A percentile compares a stretch with the other conserved stretches of the same genome.
phyloP scores from a whole-genome alignment of 441 rosid genomes.

The Populus hybrid region DNA sequence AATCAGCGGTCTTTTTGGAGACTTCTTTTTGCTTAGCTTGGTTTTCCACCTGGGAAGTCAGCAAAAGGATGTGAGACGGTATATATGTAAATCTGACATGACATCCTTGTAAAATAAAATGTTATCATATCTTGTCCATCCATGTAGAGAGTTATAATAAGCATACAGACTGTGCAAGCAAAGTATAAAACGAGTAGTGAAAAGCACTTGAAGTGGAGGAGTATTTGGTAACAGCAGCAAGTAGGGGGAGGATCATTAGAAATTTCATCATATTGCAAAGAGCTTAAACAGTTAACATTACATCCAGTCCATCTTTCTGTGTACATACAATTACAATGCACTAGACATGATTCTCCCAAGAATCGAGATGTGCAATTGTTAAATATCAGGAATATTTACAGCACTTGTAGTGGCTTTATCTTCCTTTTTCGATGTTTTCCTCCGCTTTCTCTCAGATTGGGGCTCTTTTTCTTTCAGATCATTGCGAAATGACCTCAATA shows the following conservation, averaged over 20 bases:
- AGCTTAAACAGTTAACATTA: background rate
- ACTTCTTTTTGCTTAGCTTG: background rate
- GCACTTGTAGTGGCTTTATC: slow-evolving; percentile 39
- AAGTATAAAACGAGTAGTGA: background rate
- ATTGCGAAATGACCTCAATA: slow-evolving; percentile 55
- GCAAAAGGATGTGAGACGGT: background rate
- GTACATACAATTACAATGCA: background rate
- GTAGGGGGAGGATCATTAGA: background rate
- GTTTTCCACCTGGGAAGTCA: background rate
- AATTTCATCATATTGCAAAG: background rate
- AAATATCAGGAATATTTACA: slow-evolving; percentile 37
- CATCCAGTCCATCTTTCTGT: background rate
- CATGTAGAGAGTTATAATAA: background rate
- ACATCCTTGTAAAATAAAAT: background rate
- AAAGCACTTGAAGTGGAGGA: background rate
- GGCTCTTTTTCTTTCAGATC: slow-evolving; percentile 70
- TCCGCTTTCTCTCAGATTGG: slow-evolving; percentile 69
- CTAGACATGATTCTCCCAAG: background rate
- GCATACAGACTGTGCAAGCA: background rate
- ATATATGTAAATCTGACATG: background rate
- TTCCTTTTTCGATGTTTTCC: slow-evolving; percentile 49
- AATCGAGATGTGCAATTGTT: slow-evolving; percentile 6
- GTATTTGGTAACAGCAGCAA: background rate
- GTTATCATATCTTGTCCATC: background rate
- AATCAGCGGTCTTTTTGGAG: no score